A percentile compares a stretch with the other conserved stretches of the same genome.
Conservation (phyloP, 306 rosid species). For the Ochetophila trinervis region DNA sequence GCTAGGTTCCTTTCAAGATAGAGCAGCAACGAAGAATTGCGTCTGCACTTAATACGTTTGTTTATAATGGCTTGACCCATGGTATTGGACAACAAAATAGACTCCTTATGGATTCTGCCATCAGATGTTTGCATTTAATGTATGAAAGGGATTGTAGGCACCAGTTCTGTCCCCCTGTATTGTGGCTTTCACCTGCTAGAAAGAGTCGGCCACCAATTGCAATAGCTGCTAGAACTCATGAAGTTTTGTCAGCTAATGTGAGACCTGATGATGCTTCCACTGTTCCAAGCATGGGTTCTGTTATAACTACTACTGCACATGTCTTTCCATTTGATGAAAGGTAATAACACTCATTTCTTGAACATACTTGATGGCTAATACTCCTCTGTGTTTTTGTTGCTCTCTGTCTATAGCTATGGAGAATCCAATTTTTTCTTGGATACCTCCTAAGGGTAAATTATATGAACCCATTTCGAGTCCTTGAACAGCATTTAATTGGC, state of each 20-base stretch:
- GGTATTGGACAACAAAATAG: constrained; percentile 50
- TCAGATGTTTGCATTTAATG: constrained; percentile 91
- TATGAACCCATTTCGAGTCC: no score
- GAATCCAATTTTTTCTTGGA: neutral
- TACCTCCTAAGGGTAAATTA: neutral
- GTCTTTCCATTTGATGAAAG: constrained; percentile 96
- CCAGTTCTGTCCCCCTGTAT: constrained; percentile 76
- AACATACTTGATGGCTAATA: neutral
- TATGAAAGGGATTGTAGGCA: constrained; percentile 99
- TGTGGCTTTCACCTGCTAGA: constrained; percentile 95
- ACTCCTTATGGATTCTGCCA: constrained; percentile 80
- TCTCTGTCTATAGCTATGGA: neutral
- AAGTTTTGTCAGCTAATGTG: constrained; percentile 55
- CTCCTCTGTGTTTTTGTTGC: neutral
- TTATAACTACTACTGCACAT: constrained; percentile 76
- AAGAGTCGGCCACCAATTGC: constrained; percentile 84
- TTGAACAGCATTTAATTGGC: no score
- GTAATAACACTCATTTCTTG: constrained; percentile 33
- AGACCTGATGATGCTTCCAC: constrained; percentile 57
- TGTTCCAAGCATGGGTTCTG: constrained; percentile 51
- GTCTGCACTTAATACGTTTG: constrained; percentile 81
- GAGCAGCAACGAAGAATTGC: constrained; percentile 88
- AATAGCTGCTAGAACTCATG: constrained; percentile 91
- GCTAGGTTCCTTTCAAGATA: constrained; percentile 79
- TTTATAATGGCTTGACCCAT: constrained; percentile 74